Evolutionary conservation across 345 rosid species (phyloP).

Genomic region (Corchorus capsularis): DNA sequence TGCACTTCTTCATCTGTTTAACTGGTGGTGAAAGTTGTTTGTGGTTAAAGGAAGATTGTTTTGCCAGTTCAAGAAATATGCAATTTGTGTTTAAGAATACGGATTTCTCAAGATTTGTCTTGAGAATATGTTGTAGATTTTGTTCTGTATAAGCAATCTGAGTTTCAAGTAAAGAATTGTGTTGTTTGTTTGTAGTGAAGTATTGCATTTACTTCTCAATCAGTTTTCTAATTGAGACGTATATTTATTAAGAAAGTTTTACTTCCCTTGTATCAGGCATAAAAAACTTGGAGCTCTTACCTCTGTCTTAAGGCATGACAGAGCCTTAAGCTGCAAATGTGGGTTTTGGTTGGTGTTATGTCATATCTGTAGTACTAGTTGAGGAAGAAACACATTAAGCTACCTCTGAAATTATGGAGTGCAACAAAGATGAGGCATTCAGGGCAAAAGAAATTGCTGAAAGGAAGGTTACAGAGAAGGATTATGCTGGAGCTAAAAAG

Average conservation of each 20-base stretch:
- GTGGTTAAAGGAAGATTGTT: neutral
- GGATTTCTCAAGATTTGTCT: neutral
- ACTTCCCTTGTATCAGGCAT: constrained; percentile 31
- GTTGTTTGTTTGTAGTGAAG: neutral
- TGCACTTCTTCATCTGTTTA: neutral
- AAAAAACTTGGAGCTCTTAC: neutral
- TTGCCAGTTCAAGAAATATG: constrained; percentile 11
- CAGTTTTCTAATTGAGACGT: neutral
- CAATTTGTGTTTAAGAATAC: neutral
- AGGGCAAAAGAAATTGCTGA: constrained; percentile 90
- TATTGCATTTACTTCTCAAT: constrained; percentile 13
- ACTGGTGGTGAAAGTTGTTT: neutral
- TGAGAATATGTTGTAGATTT: too few relatives aligned
- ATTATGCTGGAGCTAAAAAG: constrained; percentile 69
- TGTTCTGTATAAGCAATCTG: neutral
- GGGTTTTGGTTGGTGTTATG: constrained; percentile 16
- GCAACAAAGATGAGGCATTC: constrained; percentile 87
- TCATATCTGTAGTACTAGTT: constrained; percentile 13
- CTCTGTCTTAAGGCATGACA: constrained; percentile 20
- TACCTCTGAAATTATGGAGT: constrained; percentile 56
- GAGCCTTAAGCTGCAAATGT: neutral
- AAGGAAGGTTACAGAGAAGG: constrained; percentile 67
- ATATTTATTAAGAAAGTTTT: neutral
- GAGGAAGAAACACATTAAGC: constrained; percentile 19
- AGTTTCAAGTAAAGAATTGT: neutral